phyloP scores from a whole-genome alignment of 495 filamentous ascomycete species.

The Articulospora tetracladia region DNA sequence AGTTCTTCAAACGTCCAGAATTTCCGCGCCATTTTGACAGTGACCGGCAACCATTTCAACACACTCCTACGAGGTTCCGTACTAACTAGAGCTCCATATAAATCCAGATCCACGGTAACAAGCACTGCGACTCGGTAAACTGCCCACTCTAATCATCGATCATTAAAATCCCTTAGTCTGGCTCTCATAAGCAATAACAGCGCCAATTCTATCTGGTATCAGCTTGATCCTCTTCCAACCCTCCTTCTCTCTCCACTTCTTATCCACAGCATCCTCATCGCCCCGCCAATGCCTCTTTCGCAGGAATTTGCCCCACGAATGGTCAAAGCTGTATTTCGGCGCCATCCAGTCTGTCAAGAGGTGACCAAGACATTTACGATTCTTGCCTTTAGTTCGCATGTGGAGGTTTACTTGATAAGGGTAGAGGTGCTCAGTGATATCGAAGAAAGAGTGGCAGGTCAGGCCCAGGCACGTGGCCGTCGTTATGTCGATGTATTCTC shows the following conservation, averaged over 20 bases:
- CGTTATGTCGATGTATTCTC: background rate
- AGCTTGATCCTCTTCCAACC: background rate
- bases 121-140: too few relatives aligned
- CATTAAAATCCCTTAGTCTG: background rate
- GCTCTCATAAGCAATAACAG: background rate
- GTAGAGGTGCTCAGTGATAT: background rate
- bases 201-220: background rate
- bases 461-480: constrained; percentile 1
- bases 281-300: background rate
- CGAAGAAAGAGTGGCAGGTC: constrained; percentile 2
- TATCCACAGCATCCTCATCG: background rate
- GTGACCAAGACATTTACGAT: constrained; percentile 1
- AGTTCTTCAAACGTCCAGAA: too few relatives aligned
- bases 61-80: too few relatives aligned
- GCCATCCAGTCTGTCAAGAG: constrained; percentile 10
- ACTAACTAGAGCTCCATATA: too few relatives aligned
- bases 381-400: background rate
- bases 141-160: too few relatives aligned
- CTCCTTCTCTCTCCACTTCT: constrained; percentile 3
- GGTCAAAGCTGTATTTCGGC: constrained; percentile 4
- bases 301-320: constrained; percentile 5
- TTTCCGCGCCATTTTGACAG: too few relatives aligned
- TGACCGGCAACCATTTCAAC: too few relatives aligned
- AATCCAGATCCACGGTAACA: too few relatives aligned
- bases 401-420: constrained; percentile 4